Evolutionary conservation across 768 basidiomycete genomes (phyloP), one percentile per base, ranked within the genome.

Genomic region (Suillus hirtellus): DNA sequence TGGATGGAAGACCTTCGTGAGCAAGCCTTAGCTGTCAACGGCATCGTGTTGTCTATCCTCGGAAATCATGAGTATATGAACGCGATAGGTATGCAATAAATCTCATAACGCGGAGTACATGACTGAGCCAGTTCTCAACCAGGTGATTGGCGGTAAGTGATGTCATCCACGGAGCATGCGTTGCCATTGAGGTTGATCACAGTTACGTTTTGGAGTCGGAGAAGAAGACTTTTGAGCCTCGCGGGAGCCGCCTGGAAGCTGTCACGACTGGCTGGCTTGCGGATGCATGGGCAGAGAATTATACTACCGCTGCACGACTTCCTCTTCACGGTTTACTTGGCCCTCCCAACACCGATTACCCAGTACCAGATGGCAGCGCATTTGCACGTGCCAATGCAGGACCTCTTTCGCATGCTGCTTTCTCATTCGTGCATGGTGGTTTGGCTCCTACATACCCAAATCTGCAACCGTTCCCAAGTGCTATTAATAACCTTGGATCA

Each of bases 1-100:
- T 89, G 89, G 85, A 92, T 99, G 88, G 94, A 96, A 63, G 77
- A 77, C 44, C 81, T 99, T 8, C 86, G 96, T 31, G 82, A 77
- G 9, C 87, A 98, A 73, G 96, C 96, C 1, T 75, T 75, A 4
- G 76, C 77, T 0, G 78, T 75, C 15, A 93, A 93, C 4, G 95
- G 93, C 2, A 82, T 80, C 4, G 82, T 99, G 15, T 71, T 96
- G 38, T 87, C 84, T 14, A 83, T 93, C 61, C 78, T 98, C 40
- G 97, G 97, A 31, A 99, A 99, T 73, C 97, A 99, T 68, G 97
- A 99, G 74, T 89, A 89, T 81, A 97, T 98, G 94, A 96, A 96
- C 67, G 87, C 85, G 15, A 88, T 93, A 63, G 90, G 90, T 89
- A 67, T 24, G 75, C 65, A 19, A 43, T 31, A 43, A 27, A 43